Base-by-base conservation (phyloP, 1,284 basidiomycete genomes). In the Cutaneotrichosporon cyanovorans region DNA sequence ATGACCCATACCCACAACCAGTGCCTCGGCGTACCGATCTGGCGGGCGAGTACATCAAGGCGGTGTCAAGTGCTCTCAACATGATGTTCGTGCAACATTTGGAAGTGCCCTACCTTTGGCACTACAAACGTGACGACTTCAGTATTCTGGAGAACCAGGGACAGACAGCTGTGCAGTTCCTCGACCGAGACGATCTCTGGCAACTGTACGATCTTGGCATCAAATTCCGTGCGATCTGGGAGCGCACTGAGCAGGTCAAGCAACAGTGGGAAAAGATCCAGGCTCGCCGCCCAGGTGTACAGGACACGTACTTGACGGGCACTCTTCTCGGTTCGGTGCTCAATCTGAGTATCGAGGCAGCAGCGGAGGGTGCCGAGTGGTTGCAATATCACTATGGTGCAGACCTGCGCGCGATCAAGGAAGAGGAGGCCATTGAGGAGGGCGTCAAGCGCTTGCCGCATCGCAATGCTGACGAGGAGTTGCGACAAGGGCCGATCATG, bases 31-130 rank as follows among this genome's bases (percentile, higher is more conserved):
- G 66, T 12, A 77, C 56, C 71, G 78, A 80, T 42, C 79, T 87
- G 45, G 79, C 82, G 28, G 75, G 77, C 47, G 78, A 83, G 16
- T 82, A 92, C 63, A 80, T 90, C 50, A 74, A 80, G 46, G 86
- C 89, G 8, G 85, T 98, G 49, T 82, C 84, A 3, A 80, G 78
- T 50, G 83, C 86, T 44, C 77, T 99, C 32, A 79, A 82, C 36
- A 87, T 83, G 67, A 78, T 98, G 53, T 91, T 97, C 68, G 75
- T 89, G 43, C 82, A 91, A 43, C 80, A 87, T 55, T 69, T 87
- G 56, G 95, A 99, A 66, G 90, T 95, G 8, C 90, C 95, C 0
- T 95, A 91, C 69, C 83, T 99, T 55, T 96, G 85, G 83, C 82
- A 83, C 22, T 89, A 97, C 74, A 87, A 89, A 62, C 81, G 87